Evolutionary conservation across 306 rosid species (phyloP).

Genomic region (Potentilla sterilis): DNA sequence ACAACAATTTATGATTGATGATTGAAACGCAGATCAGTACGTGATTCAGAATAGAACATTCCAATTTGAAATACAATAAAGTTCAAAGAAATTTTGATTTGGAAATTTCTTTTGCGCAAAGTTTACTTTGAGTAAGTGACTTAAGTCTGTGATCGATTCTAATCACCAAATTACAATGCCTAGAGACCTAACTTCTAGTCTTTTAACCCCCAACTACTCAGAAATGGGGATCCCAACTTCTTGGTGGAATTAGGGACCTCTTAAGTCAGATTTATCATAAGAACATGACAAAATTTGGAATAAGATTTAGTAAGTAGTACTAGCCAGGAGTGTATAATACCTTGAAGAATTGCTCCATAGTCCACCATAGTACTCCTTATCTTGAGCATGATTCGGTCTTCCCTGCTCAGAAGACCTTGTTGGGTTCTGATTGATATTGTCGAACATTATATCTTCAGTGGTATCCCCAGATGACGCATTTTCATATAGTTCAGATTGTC

Average conservation of each 20-base stretch:
- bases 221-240: not conserved
- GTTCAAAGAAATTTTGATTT: not conserved
- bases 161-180: not conserved
- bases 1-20: not conserved
- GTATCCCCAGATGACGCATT: conserved; percentile 91
- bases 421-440: conserved; percentile 45
- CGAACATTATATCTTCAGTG: conserved; percentile 73
- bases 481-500: conserved; percentile 75
- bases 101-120: not conserved
- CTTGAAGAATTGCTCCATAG: conserved; percentile 95
- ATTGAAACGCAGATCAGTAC: not conserved
- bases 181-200: not conserved
- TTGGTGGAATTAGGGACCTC: not conserved
- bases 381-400: conserved; percentile 48
- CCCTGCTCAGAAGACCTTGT: conserved; percentile 52
- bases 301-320: not conserved
- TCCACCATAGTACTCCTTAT: conserved; percentile 50
- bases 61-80: not conserved
- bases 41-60: not conserved
- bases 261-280: not conserved
- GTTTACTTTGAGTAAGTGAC: not conserved
- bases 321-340: conserved; percentile 28
- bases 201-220: not conserved
- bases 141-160: not conserved
- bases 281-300: not conserved